Conservation (phyloP, 441 rosid genomes). For the Erodium trifolium region DNA sequence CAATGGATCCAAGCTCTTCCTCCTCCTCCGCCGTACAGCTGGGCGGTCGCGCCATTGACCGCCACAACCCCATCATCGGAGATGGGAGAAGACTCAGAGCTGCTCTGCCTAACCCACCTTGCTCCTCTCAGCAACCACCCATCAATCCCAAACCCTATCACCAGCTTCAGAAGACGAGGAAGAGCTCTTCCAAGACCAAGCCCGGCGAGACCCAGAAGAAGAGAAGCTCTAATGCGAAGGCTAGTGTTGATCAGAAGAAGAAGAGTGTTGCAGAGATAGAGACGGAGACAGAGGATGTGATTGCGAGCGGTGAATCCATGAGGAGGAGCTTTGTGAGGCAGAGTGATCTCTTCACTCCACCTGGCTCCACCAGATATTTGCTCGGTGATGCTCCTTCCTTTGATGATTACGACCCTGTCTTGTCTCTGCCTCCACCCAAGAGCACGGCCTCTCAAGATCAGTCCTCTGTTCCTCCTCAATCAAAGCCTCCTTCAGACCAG, state of each 20-base stretch:
- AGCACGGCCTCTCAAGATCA: too few relatives aligned
- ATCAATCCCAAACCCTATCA: conserved; percentile 38
- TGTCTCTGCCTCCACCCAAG: too few relatives aligned
- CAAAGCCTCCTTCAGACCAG: conserved; percentile 30
- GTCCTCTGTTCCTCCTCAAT: conserved; percentile 26
- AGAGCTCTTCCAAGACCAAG: conserved; percentile 16
- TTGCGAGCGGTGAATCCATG: too few relatives aligned
- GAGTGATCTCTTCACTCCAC: conserved; percentile 48
- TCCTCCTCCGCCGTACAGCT: conserved; percentile 28
- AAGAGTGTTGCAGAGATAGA: background rate
- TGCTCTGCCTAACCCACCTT: conserved; percentile 15
- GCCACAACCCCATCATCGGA: conserved; percentile 86
- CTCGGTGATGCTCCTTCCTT: conserved; percentile 32
- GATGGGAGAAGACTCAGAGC: conserved; percentile 28
- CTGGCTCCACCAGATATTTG: conserved; percentile 67
- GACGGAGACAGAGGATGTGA: too few relatives aligned
- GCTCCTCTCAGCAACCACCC: conserved; percentile 41
- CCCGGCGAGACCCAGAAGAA: background rate
- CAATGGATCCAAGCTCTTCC: conserved; percentile 35
- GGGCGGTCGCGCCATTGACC: conserved; percentile 80
- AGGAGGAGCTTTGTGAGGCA: conserved; percentile 24
- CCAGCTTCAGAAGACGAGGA: conserved; percentile 14
- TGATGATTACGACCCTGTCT: conserved; percentile 47
- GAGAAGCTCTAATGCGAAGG: background rate
- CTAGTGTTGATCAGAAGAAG: conserved; percentile 25